Evolutionary conservation across 1,139 yeast species (phyloP), one percentile per base, ranked within the genome.

Genomic region (Wickerhamomyces sp.): DNA sequence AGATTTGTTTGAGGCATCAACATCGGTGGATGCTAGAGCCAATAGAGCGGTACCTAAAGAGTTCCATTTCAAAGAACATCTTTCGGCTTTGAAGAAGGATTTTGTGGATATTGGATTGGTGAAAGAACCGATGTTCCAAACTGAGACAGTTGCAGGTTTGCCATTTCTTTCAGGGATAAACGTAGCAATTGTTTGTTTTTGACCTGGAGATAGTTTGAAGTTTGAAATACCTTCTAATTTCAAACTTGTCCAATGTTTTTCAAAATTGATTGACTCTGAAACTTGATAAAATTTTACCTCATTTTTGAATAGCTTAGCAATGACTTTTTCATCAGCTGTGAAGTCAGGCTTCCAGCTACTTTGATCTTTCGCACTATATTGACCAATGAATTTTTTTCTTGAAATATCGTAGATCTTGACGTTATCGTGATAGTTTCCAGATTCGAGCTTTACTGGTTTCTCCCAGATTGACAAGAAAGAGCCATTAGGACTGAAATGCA

Each of bases 21-120:
- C 96, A 64, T 92, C 98, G 20, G 97, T 92, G 38, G 95, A 85
- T 9, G 97, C 95, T 55, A 90, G 75, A 41, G 96, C 97, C 57
- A 94, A 70, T 50, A 92, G 72, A 10, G 97, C 95, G 46, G 97
- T 94, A 41, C 98, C 99, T 49, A 89, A 73, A 33, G 81, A 74
- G 63, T 94, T 94, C 99, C 99, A 94, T 61, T 79, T 83, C 68
- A 92, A 76, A 53, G 78, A 83, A 63, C 96, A 94, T 54, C 84
- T 78, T 60, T 94, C 98, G 34, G 97, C 97, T 68, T 90, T 90
- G 76, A 92, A 92, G 56, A 94, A 88, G 43, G 87, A 79, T 63
- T 92, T 92, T 47, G 82, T 79, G 39, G 95, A 83, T 36, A 88
- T 81, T 22, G 96, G 92, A 58, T 14, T 24, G 10, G 89, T 83